Evolutionary conservation across 2,329 filamentous ascomycete species (phyloP), one percentile per base, ranked within the genome.

Genomic region (Nemania sp.): DNA sequence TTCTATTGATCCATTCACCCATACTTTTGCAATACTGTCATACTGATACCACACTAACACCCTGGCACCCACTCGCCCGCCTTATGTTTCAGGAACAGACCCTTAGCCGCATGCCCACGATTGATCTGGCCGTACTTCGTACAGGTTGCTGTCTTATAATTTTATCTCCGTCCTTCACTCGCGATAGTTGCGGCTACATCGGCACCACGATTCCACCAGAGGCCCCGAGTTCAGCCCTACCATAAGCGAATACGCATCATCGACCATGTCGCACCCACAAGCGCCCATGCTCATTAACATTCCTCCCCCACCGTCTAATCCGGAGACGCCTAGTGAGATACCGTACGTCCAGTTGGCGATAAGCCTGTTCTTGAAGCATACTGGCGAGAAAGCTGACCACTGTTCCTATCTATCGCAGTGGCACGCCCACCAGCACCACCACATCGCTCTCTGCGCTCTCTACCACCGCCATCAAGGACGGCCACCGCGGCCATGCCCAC

Each of bases 401-500:
- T 54, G 48, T 60, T 56, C 26, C 45, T 61, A 49, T 60, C 23
- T 61, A 41, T 36, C 46, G 31, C 61, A 96, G 91, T 61, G 92
- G 93, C 66, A 97, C 93, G 2, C 93, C 93, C 3, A 97, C 94
- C 61, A 96, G 91, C 62, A 88, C 89, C 34, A 95, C 90, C 3
- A 97, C 92, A 11, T 95, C 91, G 46, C 86, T 97, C 66, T 96
- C 91, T 22, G 87, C 91, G 34, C 82, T 97, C 42, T 96, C 91
- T 14, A 97, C 93, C 15, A 94, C 91, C 11, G 93, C 93, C 46
- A 96, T 96, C 79, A 96, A 97, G 74, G 93, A 97, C 70, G 93
- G 93, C 64, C 91, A 97, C 68, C 89, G 91, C 56, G 93, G 93
- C 60, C 85, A 91, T 68, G 80, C 87, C 23, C 83, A 85, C 23